Base-by-base conservation (phyloP, 192 early-diverging fungal species). In the Coemansia sp. region DNA sequence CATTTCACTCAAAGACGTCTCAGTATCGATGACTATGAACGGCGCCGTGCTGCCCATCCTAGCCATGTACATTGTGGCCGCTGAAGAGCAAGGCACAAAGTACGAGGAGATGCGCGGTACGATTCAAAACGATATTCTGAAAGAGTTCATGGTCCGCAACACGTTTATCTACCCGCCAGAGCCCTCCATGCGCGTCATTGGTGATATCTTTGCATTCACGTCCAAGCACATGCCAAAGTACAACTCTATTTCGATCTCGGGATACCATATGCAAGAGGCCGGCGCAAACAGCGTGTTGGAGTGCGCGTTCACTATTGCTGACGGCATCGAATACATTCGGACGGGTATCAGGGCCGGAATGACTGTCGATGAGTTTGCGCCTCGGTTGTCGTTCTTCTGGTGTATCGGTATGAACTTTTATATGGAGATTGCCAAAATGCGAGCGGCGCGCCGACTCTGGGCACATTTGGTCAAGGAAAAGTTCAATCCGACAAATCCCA, bases 231-330 rank as follows among this genome's bases (percentile, higher is more conserved):
- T 95, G 94, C 94, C 94, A 37, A 92, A 92, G 80, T 95, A 94
- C 85, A 95, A 95, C 87, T 94, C 93, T 59, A 95, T 95, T 68
- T 95, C 94, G n/a, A 95, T 95, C 62, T 95, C 94, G 4, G 94
- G 94, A 42, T 95, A 95, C 75, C 94, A 95, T 69, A 92, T 95
- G 85, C 94, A 95, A 77, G 94, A 95, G 71, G 93, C 94, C 34
- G 94, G 94, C 32, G 94, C 93, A 32, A 89, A 95, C 70, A 90
- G 89, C 66, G 91, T 91, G n/a, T 86, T 94, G 25, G 94, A 95
- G 81, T 85, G 93, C 61, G 93, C 94, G n/a, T 95, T 95, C 75
- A 95, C 94, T 2, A 89, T 95, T 62, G 94, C 94, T 25, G 94
- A 95, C 71, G 94, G 94, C 34, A 72, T 95, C 63, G 92, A 95